These are phyloP conservation scores for Sphaerostilbella broomeana DNA, from an alignment of 2,329 filamentous ascomycete genomes.

Conservation along the genomic window DNA sequence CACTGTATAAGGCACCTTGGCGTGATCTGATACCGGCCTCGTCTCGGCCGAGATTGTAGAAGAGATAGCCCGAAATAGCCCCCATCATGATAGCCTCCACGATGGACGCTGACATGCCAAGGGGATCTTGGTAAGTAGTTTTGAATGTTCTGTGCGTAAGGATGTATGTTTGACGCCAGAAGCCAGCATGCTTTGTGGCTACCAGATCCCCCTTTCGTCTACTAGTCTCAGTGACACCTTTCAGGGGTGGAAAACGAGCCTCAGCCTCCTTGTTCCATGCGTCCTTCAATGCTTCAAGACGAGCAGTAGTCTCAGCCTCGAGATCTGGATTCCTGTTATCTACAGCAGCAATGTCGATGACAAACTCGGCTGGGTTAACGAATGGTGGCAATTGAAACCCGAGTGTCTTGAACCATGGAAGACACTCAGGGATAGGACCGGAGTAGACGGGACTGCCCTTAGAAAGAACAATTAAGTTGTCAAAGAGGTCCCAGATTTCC, in stretches of 20 bases:
- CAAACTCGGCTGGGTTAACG: conserved; percentile 70
- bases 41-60: conserved; percentile 57
- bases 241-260: conserved; percentile 20
- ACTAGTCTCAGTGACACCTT: conserved; percentile 6
- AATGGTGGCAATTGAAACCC: conserved; percentile 61
- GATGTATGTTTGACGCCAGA: conserved; percentile 57
- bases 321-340: conserved; percentile 64
- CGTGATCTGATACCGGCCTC: conserved; percentile 67
- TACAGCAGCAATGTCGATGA: conserved; percentile 68
- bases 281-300: conserved; percentile 55
- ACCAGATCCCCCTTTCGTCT: conserved; percentile 17
- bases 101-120: conserved; percentile 66
- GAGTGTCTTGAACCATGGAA: conserved; percentile 56
- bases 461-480: conserved; percentile 62
- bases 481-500: conserved; percentile 73
- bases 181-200: conserved; percentile 43
- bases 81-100: conserved; percentile 65
- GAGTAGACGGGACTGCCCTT: conserved; percentile 63
- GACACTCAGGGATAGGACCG: conserved; percentile 49
- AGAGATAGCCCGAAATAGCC: conserved; percentile 67
- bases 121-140: conserved; percentile 68
- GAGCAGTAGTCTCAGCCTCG: conserved; percentile 51
- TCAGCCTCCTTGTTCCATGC: conserved; percentile 48
- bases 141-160: conserved; percentile 63
- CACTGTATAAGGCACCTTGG: conserved; percentile 66